Evolutionary conservation across 306 rosid species (phyloP).

Genomic region (Dalbergia oliveri): DNA sequence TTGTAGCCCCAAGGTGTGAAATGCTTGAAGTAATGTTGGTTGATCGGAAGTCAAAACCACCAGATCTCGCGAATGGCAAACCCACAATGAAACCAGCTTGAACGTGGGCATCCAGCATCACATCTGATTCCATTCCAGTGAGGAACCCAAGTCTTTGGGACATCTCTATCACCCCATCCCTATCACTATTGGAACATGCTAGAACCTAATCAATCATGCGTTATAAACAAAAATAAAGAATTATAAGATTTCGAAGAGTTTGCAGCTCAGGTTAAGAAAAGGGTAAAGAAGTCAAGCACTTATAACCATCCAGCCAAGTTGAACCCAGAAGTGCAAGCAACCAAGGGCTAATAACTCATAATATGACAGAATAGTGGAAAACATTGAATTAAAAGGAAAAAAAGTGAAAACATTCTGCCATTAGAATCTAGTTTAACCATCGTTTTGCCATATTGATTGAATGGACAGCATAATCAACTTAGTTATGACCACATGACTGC

Average conservation of each 20-base stretch:
- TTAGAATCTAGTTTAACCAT: neutral
- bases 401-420: neutral
- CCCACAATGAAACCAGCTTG: conserved; percentile 98
- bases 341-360: conserved; percentile 21
- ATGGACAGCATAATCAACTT: conserved; percentile 18
- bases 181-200: conserved; percentile 85
- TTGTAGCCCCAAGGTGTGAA: conserved; percentile 87
- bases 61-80: conserved; percentile 77
- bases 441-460: neutral
- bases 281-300: conserved; percentile 16
- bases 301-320: conserved; percentile 1
- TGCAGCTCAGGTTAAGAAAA: conserved; percentile 24
- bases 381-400: conserved; percentile 2
- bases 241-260: conserved; percentile 6
- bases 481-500: conserved; percentile 5
- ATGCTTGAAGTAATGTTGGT: conserved; percentile 76
- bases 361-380: neutral
- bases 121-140: conserved; percentile 86
- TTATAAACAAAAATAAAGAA: conserved; percentile 24
- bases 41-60: conserved; percentile 76
- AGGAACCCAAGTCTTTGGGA: conserved; percentile 91
- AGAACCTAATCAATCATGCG: conserved; percentile 65
- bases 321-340: conserved; percentile 6
- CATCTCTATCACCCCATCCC: conserved; percentile 80
- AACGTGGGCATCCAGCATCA: conserved; percentile 92